These are phyloP conservation scores for Pseudopyricularia cyperi DNA, from an alignment of 2,329 filamentous ascomycete genomes.

Conservation along the genomic window DNA sequence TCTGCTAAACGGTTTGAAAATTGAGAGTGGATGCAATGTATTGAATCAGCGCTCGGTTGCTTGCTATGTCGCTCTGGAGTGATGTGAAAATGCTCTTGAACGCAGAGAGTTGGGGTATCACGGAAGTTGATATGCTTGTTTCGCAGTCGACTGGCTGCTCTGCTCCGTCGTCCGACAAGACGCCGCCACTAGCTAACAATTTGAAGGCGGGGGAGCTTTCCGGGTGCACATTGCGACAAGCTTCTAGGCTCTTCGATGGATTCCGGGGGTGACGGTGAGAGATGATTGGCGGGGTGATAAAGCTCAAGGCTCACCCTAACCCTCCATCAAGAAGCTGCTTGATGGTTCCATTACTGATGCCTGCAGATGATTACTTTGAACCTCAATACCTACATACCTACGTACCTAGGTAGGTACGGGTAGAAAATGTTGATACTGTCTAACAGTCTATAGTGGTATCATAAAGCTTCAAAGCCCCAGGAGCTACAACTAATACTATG, in stretches of 20 bases:
- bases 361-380: no score
- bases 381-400: neutral
- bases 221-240: slow-evolving; percentile 1
- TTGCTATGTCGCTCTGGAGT: neutral
- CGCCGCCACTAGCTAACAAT: neutral
- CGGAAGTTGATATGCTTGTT: neutral
- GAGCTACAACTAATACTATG: no score
- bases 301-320: neutral
- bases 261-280: neutral
- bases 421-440: no score
- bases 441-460: no score
- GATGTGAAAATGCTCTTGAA: neutral
- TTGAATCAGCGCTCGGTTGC: neutral
- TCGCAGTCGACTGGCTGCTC: neutral
- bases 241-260: slow-evolving; percentile 14
- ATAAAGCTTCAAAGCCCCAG: no score
- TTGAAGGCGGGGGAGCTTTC: slow-evolving; percentile 6
- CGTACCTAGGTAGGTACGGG: neutral
- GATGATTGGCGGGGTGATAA: neutral
- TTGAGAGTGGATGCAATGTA: neutral
- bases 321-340: no score
- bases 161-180: neutral
- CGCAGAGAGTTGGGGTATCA: neutral
- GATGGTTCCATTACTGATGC: no score
- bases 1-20: neutral